These are phyloP conservation scores for Suhomyces terraborum DNA, from an alignment of 1,139 yeast species.

Conservation along the genomic window DNA sequence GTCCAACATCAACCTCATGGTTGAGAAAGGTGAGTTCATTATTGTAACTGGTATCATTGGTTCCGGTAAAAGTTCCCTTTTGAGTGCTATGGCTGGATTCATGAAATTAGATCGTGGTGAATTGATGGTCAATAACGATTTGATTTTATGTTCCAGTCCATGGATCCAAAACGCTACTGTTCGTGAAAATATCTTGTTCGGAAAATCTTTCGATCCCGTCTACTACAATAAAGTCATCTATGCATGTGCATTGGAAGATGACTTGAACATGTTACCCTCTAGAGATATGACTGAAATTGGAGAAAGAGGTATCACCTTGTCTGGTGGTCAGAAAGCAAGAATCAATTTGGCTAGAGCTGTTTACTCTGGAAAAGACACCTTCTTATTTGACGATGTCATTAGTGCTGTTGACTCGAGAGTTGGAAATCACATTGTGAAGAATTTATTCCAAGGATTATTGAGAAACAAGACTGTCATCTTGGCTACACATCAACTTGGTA, in stretches of 20 bases:
- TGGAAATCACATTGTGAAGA: conserved; percentile 39
- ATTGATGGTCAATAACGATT: conserved; percentile 29
- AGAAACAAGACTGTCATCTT: conserved; percentile 33
- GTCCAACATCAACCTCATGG: conserved; percentile 29
- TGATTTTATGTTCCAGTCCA: conserved; percentile 38
- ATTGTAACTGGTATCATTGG: conserved; percentile 47
- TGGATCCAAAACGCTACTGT: conserved; percentile 53
- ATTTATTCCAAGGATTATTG: conserved; percentile 36
- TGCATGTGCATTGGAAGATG: conserved; percentile 47
- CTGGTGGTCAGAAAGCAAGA: conserved; percentile 49
- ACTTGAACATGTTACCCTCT: conserved; percentile 35
- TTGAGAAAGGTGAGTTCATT: conserved; percentile 36
- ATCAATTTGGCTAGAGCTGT: conserved; percentile 47
- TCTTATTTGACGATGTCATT: conserved; percentile 45
- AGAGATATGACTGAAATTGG: conserved; percentile 45
- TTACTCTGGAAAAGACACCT: conserved; percentile 35
- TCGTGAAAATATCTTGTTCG: conserved; percentile 44
- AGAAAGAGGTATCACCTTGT: conserved; percentile 45
- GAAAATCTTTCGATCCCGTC: conserved; percentile 32
- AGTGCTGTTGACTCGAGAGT: conserved; percentile 46
- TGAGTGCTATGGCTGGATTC: conserved; percentile 41
- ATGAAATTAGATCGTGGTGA: conserved; percentile 37
- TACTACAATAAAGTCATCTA: conserved; percentile 32
- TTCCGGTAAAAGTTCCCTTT: conserved; percentile 42
- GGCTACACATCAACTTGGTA: conserved; percentile 43